A percentile compares a stretch with the other conserved stretches of the same genome.
Evolutionary conservation across 2,329 filamentous ascomycete genomes (phyloP).

Genomic region (Aspergillus udagawae): DNA sequence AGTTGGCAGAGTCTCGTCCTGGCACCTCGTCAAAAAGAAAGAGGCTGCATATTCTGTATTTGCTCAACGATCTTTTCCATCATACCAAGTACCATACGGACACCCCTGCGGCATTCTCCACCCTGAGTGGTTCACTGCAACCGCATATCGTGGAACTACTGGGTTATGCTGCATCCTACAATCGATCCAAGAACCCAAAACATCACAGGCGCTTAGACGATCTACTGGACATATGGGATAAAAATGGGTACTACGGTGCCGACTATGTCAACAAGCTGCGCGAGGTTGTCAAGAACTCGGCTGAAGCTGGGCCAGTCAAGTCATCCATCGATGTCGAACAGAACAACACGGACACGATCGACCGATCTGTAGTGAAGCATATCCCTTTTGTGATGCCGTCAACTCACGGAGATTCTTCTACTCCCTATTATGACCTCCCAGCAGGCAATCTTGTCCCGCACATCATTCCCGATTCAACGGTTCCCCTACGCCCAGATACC

Average conservation of each 20-base stretch:
- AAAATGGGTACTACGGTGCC: conserved; percentile 58
- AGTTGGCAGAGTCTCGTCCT: conserved; percentile 4
- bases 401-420: conserved; percentile 69
- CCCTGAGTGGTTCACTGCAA: conserved; percentile 55
- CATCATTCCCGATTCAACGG: conserved; percentile 70
- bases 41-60: conserved; percentile 70
- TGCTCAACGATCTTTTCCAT: conserved; percentile 74
- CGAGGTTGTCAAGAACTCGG: conserved; percentile 50
- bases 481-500: conserved; percentile 66
- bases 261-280: conserved; percentile 57
- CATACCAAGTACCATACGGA: conserved; percentile 56
- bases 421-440: conserved; percentile 76
- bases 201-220: conserved; percentile 61
- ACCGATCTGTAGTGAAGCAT: conserved; percentile 45
- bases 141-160: conserved; percentile 60
- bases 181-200: conserved; percentile 59
- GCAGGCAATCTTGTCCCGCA: conserved; percentile 77
- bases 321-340: conserved; percentile 24
- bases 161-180: conserved; percentile 50
- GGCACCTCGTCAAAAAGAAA: conserved; percentile 60
- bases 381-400: conserved; percentile 68
- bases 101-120: conserved; percentile 39
- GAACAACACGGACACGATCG: conserved; percentile 31
- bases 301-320: conserved; percentile 28
- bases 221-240: conserved; percentile 68